A percentile compares a stretch with the other conserved stretches of the same genome.
phyloP scores from a whole-genome alignment of 352 stramenopile species.

The Elongisporangium undulatum region DNA sequence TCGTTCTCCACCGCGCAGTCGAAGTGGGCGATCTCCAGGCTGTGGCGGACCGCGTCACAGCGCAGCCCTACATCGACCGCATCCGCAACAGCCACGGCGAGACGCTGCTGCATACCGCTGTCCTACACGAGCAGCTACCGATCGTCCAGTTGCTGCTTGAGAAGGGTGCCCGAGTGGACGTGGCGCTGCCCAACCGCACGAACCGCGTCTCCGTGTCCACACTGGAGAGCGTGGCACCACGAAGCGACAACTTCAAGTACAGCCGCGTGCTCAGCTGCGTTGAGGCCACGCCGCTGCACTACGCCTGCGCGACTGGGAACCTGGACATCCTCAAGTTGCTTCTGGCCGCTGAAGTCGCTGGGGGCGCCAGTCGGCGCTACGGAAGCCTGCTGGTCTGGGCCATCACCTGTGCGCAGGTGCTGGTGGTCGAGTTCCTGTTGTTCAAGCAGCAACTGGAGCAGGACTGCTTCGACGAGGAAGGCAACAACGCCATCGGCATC shows the following conservation, averaged over 20 bases:
- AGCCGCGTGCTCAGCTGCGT: slow-evolving; percentile 41
- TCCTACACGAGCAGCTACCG: slow-evolving; percentile 45
- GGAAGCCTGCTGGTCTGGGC: slow-evolving; percentile 67
- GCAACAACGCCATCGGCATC: slow-evolving; percentile 60
- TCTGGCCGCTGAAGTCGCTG: slow-evolving; percentile 8
- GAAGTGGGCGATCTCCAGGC: slow-evolving; percentile 41
- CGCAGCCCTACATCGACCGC: slow-evolving; percentile 4
- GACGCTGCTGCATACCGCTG: slow-evolving; percentile 60
- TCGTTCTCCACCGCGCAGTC: slow-evolving; percentile 49
- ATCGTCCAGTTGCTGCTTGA: slow-evolving; percentile 50
- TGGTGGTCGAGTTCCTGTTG: slow-evolving; percentile 42
- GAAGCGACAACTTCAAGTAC: slow-evolving; percentile 52
- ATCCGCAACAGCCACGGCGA: slow-evolving; percentile 48
- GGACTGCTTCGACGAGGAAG: slow-evolving; percentile 69
- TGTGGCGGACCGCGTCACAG: slow-evolving; percentile 15
- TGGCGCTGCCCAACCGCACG: slow-evolving; percentile 19
- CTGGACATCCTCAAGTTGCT: slow-evolving; percentile 64
- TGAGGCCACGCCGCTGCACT: slow-evolving; percentile 65
- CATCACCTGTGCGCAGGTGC: slow-evolving; percentile 35
- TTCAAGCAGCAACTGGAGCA: slow-evolving; percentile 36
- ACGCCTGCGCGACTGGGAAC: slow-evolving; percentile 46
- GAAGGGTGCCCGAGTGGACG: slow-evolving; percentile 35
- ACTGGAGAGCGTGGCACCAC: slow-evolving; percentile 41
- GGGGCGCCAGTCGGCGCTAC: slow-evolving; percentile 10
- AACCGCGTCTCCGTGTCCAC: slow-evolving; percentile 20